Conservation (phyloP, 139 green algal genomes). For the Eudorina sp. region DNA sequence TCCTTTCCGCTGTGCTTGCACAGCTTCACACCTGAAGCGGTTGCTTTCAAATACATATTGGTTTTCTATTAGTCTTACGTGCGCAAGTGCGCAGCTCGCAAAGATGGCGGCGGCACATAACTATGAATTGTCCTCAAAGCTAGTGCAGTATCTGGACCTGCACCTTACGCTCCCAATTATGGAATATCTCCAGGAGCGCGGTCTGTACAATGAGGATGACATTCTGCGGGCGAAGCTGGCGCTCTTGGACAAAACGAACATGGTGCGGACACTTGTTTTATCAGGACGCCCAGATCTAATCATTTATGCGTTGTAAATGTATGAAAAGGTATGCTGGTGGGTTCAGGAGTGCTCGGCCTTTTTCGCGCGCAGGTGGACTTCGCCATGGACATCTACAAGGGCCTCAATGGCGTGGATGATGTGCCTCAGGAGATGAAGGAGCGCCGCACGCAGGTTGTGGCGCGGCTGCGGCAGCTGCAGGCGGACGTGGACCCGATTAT, state of each 20-base stretch:
- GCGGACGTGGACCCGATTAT: constrained; percentile 90
- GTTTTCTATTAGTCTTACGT: neutral
- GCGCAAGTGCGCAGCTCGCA: constrained; percentile 9
- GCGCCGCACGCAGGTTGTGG: constrained; percentile 75
- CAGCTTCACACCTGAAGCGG: neutral
- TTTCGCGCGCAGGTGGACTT: constrained; percentile 75
- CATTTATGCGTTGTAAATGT: no score
- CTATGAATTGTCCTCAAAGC: constrained; percentile 39
- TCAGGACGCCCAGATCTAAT: no score
- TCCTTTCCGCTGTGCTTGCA: constrained; percentile 2
- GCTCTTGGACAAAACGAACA: constrained; percentile 97
- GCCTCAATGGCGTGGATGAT: constrained; percentile 75
- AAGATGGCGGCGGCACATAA: constrained; percentile 32
- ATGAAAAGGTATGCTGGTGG: no score
- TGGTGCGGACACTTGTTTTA: constrained; percentile 90
- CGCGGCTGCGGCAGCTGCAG: constrained; percentile 79
- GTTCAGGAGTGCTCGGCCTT: no score
- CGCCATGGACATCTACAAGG: constrained; percentile 96
- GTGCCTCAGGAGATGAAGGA: constrained; percentile 75
- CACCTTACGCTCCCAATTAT: constrained; percentile 28
- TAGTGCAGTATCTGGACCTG: constrained; percentile 35
- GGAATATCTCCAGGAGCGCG: constrained; percentile 65
- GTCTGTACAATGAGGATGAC: constrained; percentile 88
- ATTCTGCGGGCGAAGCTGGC: constrained; percentile 96
- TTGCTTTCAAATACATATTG: no score